phyloP scores from a whole-genome alignment of 2,329 filamentous ascomycete genomes.

The Aspergillus caelatus region DNA sequence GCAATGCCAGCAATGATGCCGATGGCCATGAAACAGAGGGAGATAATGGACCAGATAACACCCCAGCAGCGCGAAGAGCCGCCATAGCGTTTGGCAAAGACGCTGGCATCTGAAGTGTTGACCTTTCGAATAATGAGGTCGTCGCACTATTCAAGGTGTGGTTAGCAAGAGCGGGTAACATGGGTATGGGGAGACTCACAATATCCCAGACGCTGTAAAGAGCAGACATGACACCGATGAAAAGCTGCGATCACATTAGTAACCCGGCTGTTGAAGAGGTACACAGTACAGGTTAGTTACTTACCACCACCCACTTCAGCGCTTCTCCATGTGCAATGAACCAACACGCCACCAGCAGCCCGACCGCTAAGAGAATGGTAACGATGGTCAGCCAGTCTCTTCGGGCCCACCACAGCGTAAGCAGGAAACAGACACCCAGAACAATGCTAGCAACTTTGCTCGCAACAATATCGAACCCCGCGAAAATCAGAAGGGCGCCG shows the following conservation, averaged over 20 bases:
- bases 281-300: slow-evolving; percentile 27
- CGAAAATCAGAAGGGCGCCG: slow-evolving; percentile 75
- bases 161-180: slow-evolving; percentile 8
- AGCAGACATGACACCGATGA: slow-evolving; percentile 80
- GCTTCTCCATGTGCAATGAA: slow-evolving; percentile 77
- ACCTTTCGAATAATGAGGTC: slow-evolving; percentile 80
- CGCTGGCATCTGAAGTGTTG: slow-evolving; percentile 76
- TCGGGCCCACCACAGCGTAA: slow-evolving; percentile 82
- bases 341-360: slow-evolving; percentile 73
- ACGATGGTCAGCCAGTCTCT: slow-evolving; percentile 76
- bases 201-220: slow-evolving; percentile 86
- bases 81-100: slow-evolving; percentile 76
- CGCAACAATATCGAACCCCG: slow-evolving; percentile 79
- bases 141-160: slow-evolving; percentile 59
- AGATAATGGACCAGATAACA: slow-evolving; percentile 75
- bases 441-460: slow-evolving; percentile 77
- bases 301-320: slow-evolving; percentile 69
- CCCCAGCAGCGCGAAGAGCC: slow-evolving; percentile 82
- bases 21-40: slow-evolving; percentile 69
- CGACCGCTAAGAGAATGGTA: slow-evolving; percentile 71
- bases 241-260: slow-evolving; percentile 52
- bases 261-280: too few relatives aligned
- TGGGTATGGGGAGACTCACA: slow-evolving; percentile 39
- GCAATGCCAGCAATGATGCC: slow-evolving; percentile 77
- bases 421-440: slow-evolving; percentile 71